A percentile compares a stretch with the other conserved stretches of the same genome.
Evolutionary conservation across 352 stramenopile species (phyloP).

Genomic region (Globisporangium megalacanthum): DNA sequence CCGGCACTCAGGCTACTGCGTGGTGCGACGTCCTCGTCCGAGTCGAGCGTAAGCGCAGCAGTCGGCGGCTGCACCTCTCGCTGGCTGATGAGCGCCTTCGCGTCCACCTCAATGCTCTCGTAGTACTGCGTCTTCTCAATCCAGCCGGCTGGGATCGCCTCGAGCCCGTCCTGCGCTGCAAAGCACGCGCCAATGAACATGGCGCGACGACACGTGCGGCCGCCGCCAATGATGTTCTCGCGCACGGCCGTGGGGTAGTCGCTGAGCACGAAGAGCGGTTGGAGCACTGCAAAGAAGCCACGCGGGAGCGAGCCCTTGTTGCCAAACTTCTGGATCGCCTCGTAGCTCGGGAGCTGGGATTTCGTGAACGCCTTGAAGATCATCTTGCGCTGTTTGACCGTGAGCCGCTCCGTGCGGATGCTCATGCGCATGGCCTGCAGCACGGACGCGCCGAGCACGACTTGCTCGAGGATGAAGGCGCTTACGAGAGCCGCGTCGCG

Average conservation of each 20-base stretch:
- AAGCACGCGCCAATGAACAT: conserved; percentile 85
- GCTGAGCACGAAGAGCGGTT: conserved; percentile 74
- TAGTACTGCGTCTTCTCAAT: conserved; percentile 80
- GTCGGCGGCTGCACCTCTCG: conserved; percentile 51
- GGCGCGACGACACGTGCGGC: conserved; percentile 64
- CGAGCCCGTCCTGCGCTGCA: conserved; percentile 62
- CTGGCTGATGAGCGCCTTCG: conserved; percentile 55
- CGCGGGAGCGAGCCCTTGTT: conserved; percentile 67
- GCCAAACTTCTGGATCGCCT: conserved; percentile 80
- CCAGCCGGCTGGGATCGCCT: conserved; percentile 64
- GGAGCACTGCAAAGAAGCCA: conserved; percentile 65
- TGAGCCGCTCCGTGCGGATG: conserved; percentile 73
- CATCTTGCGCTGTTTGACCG: conserved; percentile 76
- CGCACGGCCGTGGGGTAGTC: conserved; percentile 75
- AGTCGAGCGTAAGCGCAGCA: conserved; percentile 22
- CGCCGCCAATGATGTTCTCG: conserved; percentile 79
- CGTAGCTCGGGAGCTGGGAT: conserved; percentile 71
- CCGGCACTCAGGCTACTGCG: conserved; percentile 19
- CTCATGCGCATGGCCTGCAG: conserved; percentile 82
- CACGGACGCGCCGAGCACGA: conserved; percentile 71
- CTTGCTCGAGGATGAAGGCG: conserved; percentile 74
- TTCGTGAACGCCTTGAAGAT: conserved; percentile 86
- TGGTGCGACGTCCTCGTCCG: conserved; percentile 36
- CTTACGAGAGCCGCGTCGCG: conserved; percentile 64
- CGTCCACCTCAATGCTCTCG: conserved; percentile 72